Base-by-base conservation (phyloP, 768 basidiomycete species). In the Lactifluus hygrophoroides region DNA sequence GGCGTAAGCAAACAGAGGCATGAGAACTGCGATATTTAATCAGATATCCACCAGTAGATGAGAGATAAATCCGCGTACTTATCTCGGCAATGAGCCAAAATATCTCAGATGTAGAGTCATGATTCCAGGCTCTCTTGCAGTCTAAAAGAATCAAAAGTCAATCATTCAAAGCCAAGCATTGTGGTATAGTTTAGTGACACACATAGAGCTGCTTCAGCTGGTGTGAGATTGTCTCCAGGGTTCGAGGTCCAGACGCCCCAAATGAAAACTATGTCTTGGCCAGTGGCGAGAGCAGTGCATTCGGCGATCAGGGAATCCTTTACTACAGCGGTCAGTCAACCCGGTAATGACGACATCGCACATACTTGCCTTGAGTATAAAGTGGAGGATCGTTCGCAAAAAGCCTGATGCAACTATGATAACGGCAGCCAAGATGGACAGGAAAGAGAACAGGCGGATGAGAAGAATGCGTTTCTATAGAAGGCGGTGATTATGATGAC, bases 81-180 rank as follows among this genome's bases (percentile, higher is more conserved):
- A 79, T 72, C 25, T 79, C 77, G 27, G 86, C 66, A 38, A 92
- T 66, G 38, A 90, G 75, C 44, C 77, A 76, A 30, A 89, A 62
- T 61, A 94, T 82, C 65, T 86, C 79, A 2, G 77, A 73, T 81
- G 83, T 85, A 0, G 88, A 88, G 59, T 81, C 80, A 38, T 75
- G 82, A 61, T 71, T 74, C 81, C 84, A 93, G 8, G 74, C 73
- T 25, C 67, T 61, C 8, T 72, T 71, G 68, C 91, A 94, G 74
- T 80, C 90, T 91, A 66, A 32, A 51, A 19, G 10, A 60, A 7
- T 57, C 68, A 19, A 50, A 71, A 54, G 45, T n/a, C n/a, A n/a
- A n/a, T n/a, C n/a, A n/a, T n/a, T 48, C 49, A 19, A 2, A 17
- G 35, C 43, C 21, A 16, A 28, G 23, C 25, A 13, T 14, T 5